Conservation (phyloP, 345 rosid species). For the Rhizophora apiculata region DNA sequence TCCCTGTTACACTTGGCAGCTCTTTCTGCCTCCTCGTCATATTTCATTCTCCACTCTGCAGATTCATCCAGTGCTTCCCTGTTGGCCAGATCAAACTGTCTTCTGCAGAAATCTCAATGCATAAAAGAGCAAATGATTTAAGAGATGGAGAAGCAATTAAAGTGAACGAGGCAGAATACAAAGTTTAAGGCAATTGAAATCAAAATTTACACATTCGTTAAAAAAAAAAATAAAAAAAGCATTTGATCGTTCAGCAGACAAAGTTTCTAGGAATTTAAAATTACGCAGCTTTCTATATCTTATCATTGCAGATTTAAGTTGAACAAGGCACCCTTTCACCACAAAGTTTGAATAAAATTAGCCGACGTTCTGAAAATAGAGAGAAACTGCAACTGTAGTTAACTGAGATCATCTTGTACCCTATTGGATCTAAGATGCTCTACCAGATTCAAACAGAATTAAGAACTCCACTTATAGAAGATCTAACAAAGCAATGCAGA, state of each 20-base stretch:
- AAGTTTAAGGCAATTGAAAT: background rate
- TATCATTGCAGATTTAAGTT: background rate
- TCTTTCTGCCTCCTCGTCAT: slow-evolving; percentile 60
- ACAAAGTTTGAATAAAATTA: background rate
- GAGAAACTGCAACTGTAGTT: background rate
- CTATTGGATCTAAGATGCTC: background rate
- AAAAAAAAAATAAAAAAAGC: background rate
- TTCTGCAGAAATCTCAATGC: slow-evolving; percentile 38
- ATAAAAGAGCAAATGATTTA: background rate
- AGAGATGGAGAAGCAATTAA: background rate
- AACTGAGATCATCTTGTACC: background rate
- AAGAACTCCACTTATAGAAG: no score
- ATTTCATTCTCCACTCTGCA: slow-evolving; percentile 85
- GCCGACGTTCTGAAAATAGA: background rate
- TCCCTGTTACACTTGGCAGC: slow-evolving; percentile 57
- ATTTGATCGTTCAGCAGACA: background rate
- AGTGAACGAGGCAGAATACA: background rate
- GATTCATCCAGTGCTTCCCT: slow-evolving; percentile 94
- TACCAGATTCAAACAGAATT: background rate
- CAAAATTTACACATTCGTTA: background rate
- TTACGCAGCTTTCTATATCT: background rate
- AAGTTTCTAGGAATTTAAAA: background rate
- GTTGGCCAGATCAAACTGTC: slow-evolving; percentile 85
- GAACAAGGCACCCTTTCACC: background rate
- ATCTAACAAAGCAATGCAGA: no score